Evolutionary conservation across 2,329 filamentous ascomycete genomes (phyloP).

Genomic region (Ceratocystis diversiconidia): DNA sequence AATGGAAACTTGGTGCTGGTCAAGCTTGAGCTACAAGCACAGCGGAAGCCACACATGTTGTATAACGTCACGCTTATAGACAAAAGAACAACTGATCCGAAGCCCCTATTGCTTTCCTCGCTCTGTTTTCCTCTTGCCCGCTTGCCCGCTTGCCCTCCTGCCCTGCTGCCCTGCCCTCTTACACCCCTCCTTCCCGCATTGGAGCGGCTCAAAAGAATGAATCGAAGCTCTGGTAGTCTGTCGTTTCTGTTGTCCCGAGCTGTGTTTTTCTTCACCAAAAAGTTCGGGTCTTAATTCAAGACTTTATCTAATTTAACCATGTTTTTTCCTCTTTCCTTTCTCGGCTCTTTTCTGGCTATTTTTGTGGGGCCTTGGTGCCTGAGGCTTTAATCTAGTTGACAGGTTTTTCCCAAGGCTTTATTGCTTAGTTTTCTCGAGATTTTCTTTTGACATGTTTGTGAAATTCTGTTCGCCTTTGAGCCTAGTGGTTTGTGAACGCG

Average conservation of each 20-base stretch:
- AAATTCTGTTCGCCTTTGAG: neutral
- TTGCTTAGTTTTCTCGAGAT: neutral
- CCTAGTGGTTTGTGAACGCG: too few relatives aligned
- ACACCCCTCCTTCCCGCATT: neutral
- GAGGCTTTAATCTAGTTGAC: neutral
- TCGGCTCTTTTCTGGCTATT: neutral
- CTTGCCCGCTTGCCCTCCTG: fast-evolving
- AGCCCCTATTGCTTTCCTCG: too few relatives aligned
- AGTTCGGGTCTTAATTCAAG: neutral
- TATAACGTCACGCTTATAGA: too few relatives aligned
- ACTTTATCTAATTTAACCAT: neutral
- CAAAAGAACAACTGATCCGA: too few relatives aligned
- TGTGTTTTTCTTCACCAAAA: neutral
- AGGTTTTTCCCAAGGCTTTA: neutral
- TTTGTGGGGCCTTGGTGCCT: neutral
- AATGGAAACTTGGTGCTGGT: too few relatives aligned
- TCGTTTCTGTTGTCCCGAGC: neutral
- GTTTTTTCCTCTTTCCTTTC: neutral
- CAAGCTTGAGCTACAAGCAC: too few relatives aligned
- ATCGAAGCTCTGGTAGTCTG: neutral
- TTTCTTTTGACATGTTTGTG: neutral
- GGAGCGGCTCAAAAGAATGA: neutral
- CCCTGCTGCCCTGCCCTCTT: neutral
- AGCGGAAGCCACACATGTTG: too few relatives aligned
- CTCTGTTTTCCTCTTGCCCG: too few relatives aligned